Conservation (phyloP, 78 protist species). For the Polysphondylium violaceum region DNA sequence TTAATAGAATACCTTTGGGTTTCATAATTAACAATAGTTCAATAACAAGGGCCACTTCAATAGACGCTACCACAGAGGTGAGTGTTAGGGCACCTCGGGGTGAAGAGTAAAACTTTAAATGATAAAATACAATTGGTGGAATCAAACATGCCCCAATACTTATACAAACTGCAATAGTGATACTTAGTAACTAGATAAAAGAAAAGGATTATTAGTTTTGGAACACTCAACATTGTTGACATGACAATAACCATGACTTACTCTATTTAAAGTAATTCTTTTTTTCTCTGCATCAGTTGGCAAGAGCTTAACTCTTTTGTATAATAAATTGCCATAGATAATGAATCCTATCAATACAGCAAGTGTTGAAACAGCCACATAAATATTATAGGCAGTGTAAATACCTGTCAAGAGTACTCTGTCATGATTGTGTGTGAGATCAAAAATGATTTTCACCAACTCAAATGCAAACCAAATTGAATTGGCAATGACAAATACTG, state of each 20-base stretch:
- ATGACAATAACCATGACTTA: background rate
- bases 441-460: background rate
- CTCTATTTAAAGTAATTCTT: slow-evolving; percentile 23
- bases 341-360: background rate
- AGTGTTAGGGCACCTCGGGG: slow-evolving; percentile 24
- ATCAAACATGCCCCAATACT: background rate
- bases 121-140: slow-evolving; percentile 26
- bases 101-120: background rate
- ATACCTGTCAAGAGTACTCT: background rate
- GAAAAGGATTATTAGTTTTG: background rate
- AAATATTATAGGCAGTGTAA: slow-evolving; percentile 8
- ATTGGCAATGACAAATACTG: slow-evolving; percentile 32
- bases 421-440: background rate
- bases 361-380: slow-evolving; percentile 1
- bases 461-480: slow-evolving; percentile 49
- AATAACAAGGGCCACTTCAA: slow-evolving; percentile 17
- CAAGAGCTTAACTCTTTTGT: slow-evolving; percentile 20
- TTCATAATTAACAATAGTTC: slow-evolving; percentile 47
- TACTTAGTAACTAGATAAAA: slow-evolving; percentile 4
- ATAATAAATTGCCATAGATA: slow-evolving; percentile 39
- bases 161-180: slow-evolving; percentile 7
- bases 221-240: background rate
- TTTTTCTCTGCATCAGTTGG: slow-evolving; percentile 38
- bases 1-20: slow-evolving; percentile 7
- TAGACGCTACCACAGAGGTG: background rate